Evolutionary conservation across 1,284 basidiomycete genomes (phyloP).

Genomic region (Ceratobasidium sp.): DNA sequence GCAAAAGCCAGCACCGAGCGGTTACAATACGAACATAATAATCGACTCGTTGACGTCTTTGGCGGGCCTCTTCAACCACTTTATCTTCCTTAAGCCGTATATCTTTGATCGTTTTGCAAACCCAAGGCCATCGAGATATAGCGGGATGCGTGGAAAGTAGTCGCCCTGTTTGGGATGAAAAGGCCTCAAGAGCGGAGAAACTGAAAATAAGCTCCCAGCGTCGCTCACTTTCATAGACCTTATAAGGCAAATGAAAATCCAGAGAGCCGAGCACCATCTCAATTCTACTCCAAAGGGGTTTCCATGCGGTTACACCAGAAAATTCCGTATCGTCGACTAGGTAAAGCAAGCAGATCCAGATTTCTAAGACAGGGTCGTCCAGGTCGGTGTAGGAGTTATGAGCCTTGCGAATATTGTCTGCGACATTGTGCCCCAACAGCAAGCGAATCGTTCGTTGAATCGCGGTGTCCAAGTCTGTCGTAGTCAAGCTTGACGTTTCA

Average conservation of each 20-base stretch:
- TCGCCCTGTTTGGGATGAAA: slow-evolving; percentile 76
- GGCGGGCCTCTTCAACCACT: slow-evolving; percentile 59
- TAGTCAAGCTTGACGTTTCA: slow-evolving; percentile 53
- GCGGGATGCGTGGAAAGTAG: slow-evolving; percentile 72
- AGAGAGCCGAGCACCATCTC: slow-evolving; percentile 22
- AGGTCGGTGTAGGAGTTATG: slow-evolving; percentile 60
- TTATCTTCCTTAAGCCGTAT: slow-evolving; percentile 54
- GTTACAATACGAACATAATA: slow-evolving; percentile 82
- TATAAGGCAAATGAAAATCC: slow-evolving; percentile 23
- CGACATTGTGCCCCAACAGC: slow-evolving; percentile 70
- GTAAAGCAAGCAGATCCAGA: slow-evolving; percentile 64
- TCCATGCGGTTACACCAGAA: slow-evolving; percentile 17
- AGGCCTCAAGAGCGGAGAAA: slow-evolving; percentile 65
- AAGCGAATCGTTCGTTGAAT: slow-evolving; percentile 62
- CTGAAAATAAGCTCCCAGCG: slow-evolving; percentile 37
- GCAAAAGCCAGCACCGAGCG: slow-evolving; percentile 80
- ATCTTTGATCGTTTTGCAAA: slow-evolving; percentile 64
- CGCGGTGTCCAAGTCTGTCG: slow-evolving; percentile 54
- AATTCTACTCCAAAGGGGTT: slow-evolving; percentile 33
- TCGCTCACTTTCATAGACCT: slow-evolving; percentile 53
- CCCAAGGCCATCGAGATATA: slow-evolving; percentile 72
- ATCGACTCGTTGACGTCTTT: slow-evolving; percentile 72
- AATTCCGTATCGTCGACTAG: slow-evolving; percentile 34
- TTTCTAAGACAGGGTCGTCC: slow-evolving; percentile 78
- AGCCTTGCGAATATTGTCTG: slow-evolving; percentile 64